Evolutionary conservation across 345 rosid species (phyloP), one percentile per base, ranked within the genome.

Genomic region (Raphanus sativus): DNA sequence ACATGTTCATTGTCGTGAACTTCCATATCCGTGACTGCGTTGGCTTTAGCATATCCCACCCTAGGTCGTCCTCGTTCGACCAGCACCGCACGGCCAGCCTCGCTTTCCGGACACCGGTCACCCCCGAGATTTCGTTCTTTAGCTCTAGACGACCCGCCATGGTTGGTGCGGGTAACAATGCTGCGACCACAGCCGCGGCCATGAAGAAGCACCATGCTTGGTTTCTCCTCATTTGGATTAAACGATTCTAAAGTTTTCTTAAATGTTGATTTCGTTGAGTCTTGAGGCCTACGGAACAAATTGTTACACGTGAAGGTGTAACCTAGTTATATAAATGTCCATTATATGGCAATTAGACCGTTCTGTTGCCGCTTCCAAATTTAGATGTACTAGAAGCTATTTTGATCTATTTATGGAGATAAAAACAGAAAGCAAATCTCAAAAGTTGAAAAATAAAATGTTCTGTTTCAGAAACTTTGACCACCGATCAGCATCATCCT

Each of bases 1-100:
- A 79, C 29, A 79, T 62, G 66, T 79, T 79, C 75, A 78, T 61
- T 9, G 77, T 73, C 48, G 77, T 78, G 50, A 78, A 78, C 26
- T 26, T 62, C 81, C 81, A 78, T 32, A 40, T 9, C 50, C 65
- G 1, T 3, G 74, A 45, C 13, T 78, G 28, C 4, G 4, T 61
- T 3, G 77, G 74, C 66, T 50, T 73, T 24, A 78, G 0, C 13
- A 73, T 36, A 4, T 32, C 50, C 78, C 82, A 79, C 1, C 78
- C 82, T 1, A 79, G 58, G 68, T 62, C 82, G 25, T 79, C 78
- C 17, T 67, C 70, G 26, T 79, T 73, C 1, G 82, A 79, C 82
- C 77, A 73, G 69, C 82, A 79, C 33, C 77, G 6, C 48, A 79
- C 70, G 12, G 78, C 74, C 8, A 79, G 77, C 70, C 73, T 79